Conservation (phyloP, 805 yeast species). For the Lipomyces sp. region DNA sequence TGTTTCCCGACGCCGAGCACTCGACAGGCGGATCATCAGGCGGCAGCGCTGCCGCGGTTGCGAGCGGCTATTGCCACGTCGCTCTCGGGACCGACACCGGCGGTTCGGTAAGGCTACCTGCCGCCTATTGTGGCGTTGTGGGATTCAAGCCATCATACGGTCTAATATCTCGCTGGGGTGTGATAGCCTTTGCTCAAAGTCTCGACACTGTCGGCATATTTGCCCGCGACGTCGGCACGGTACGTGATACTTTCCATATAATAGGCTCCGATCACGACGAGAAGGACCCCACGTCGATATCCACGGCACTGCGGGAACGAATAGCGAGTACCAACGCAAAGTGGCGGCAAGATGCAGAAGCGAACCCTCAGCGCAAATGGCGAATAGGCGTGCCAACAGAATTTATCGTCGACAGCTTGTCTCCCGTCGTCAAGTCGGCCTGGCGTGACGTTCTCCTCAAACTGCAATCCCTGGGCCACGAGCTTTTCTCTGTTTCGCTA, state of each 20-base stretch:
- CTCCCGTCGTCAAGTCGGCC: conserved; percentile 44
- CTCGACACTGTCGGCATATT: conserved; percentile 91
- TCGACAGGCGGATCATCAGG: conserved; percentile 92
- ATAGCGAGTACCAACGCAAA: not conserved
- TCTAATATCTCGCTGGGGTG: conserved; percentile 86
- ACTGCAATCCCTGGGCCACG: conserved; percentile 50
- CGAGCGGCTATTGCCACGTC: conserved; percentile 58
- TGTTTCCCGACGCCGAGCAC: conserved; percentile 41
- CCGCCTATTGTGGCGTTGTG: conserved; percentile 73
- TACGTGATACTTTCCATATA: conserved; percentile 51
- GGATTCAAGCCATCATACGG: conserved; percentile 97
- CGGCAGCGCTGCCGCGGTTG: conserved; percentile 92
- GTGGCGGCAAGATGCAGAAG: conserved; percentile 9
- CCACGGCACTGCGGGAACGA: conserved; percentile 27
- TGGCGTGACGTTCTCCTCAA: conserved; percentile 49
- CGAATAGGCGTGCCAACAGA: conserved; percentile 75
- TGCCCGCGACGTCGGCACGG: conserved; percentile 46
- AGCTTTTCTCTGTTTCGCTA: conserved; percentile 60
- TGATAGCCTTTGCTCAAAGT: conserved; percentile 87
- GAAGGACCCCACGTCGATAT: conserved; percentile 70
- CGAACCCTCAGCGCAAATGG: conserved; percentile 32
- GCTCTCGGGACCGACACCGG: conserved; percentile 96
- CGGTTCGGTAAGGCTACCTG: conserved; percentile 91
- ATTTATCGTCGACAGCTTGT: conserved; percentile 54
- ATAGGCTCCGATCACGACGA: conserved; percentile 55